Evolutionary conservation across 768 basidiomycete species (phyloP), one percentile per base, ranked within the genome.

Genomic region (Suillus clintonianus): DNA sequence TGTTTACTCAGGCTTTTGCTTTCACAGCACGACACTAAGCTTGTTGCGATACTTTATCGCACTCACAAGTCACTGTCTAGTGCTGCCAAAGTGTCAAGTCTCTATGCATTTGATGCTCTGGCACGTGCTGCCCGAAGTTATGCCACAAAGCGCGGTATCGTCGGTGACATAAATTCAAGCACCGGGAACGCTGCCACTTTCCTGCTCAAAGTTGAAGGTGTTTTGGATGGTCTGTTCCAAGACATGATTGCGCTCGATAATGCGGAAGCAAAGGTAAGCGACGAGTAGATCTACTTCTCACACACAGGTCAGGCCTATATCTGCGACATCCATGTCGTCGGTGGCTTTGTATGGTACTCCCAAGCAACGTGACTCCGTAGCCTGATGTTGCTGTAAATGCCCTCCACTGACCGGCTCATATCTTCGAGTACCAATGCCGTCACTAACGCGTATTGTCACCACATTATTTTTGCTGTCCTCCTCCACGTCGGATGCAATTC

Each of bases 71-170:
- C 88, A 10, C 82, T 97, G 41, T 78, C 87, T 5, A 76, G 85
- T 17, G 69, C 83, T 13, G 82, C 84, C 66, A 97, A 98, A 74
- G 85, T 96, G 64, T 88, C 86, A 43, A 95, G 94, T 78, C 82
- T 99, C 57, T 99, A 99, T 77, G 88, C 90, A 45, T 93, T 99
- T 73, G 96, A 99, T 78, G 92, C 96, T 22, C 83, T 99, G 65
- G 86, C 94, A 48, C 89, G 97, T 63, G 95, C 90, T 19, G 94
- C 94, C 22, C 84, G 88, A 64, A 80, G 81, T 63, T 82, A 87
- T 54, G 86, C 82, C 51, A 87, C 80, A 70, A 95, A 95, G 74
- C 84, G 85, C 59, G 81, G 82, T 59, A 72, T 87, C 32, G 80
- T 84, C 66, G 85, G 82, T 67, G 86, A 90, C 69, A 68, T 82